Evolutionary conservation across 2,329 filamentous ascomycete genomes (phyloP).

Genomic region (Talaromyces atroroseus): DNA sequence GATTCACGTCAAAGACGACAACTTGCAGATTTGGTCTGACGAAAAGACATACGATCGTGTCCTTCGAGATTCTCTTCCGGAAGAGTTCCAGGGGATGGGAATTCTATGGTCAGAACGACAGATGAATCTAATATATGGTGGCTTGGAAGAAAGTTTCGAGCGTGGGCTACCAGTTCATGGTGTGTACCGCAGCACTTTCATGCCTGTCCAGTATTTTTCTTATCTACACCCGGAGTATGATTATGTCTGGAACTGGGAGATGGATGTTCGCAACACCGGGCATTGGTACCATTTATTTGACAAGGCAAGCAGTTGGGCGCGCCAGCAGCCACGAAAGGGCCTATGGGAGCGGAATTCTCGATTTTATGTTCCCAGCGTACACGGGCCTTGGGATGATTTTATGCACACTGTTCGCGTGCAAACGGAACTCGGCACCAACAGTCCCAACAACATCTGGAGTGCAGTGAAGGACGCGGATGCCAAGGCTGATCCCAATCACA

Average conservation of each 20-base stretch:
- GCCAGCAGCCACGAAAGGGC: constrained; percentile 68
- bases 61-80: constrained; percentile 64
- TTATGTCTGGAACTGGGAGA: constrained; percentile 83
- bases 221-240: constrained; percentile 74
- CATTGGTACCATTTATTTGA: constrained; percentile 77
- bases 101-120: constrained; percentile 92
- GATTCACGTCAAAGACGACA: constrained; percentile 75
- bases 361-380: constrained; percentile 71
- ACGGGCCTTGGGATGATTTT: constrained; percentile 76
- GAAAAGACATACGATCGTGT: constrained; percentile 66
- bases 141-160: constrained; percentile 71
- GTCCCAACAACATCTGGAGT: constrained; percentile 63
- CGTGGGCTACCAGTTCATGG: constrained; percentile 76
- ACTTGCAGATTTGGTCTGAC: constrained; percentile 76
- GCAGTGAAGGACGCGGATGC: constrained; percentile 30
- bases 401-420: constrained; percentile 70
- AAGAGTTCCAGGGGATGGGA: constrained; percentile 82
- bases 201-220: constrained; percentile 93
- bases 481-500: constrained; percentile 20
- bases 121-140: constrained; percentile 86
- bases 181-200: constrained; percentile 85
- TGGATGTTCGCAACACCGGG: constrained; percentile 72
- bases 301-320: constrained; percentile 64
- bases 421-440: constrained; percentile 62
- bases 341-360: constrained; percentile 75